Evolutionary conservation across 176 grass and related monocot species (phyloP).

Genomic region (Triticum monococcum): DNA sequence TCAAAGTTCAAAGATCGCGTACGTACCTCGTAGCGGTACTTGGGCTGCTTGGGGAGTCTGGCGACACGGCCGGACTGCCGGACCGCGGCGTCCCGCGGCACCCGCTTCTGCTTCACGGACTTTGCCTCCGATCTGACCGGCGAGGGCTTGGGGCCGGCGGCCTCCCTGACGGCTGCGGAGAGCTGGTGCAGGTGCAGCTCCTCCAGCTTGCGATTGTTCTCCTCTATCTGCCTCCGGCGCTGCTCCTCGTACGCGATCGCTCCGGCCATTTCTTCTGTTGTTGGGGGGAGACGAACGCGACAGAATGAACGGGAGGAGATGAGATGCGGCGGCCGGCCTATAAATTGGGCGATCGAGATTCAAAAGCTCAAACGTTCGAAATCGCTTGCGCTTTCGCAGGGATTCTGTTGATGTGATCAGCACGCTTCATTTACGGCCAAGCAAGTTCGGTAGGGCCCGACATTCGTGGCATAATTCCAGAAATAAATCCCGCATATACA

Average conservation of each 20-base stretch:
- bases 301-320: neutral
- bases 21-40: constrained; percentile 49
- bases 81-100: neutral
- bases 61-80: constrained; percentile 57
- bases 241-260: constrained; percentile 61
- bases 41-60: constrained; percentile 37
- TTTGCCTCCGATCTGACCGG: constrained; percentile 55
- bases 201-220: constrained; percentile 69
- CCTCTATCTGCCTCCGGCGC: constrained; percentile 60
- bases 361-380: constrained; percentile 18
- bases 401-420: no score
- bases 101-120: constrained; percentile 50
- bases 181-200: constrained; percentile 72
- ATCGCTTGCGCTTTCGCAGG: neutral
- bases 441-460: no score
- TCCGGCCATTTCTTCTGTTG: constrained; percentile 26
- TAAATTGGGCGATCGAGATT: neutral
- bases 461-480: no score
- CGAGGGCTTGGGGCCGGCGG: constrained; percentile 54
- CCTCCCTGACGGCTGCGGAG: constrained; percentile 45
- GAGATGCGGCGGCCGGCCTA: neutral
- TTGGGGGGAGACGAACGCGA: neutral
- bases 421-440: no score
- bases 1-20: no score
- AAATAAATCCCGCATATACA: no score